Evolutionary conservation across 108 stramenopile species (phyloP).

Genomic region (Stephanodiscus minutulus): DNA sequence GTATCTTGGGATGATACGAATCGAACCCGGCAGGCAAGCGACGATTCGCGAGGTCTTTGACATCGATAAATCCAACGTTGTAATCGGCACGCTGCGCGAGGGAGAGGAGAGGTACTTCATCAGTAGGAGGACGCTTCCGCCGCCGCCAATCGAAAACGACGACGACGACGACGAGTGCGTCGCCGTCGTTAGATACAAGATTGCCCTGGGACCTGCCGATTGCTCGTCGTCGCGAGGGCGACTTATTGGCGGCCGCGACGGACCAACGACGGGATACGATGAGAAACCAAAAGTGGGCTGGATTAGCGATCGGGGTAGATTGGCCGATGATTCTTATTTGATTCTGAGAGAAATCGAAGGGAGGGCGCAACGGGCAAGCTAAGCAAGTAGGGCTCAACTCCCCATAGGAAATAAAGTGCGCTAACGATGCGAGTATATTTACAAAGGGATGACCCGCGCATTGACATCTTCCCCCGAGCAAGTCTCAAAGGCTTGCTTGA

Average conservation of each 20-base stretch:
- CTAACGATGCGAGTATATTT: neutral
- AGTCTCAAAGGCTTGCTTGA: too few relatives aligned
- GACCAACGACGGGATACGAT: too few relatives aligned
- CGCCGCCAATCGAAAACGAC: constrained; percentile 22
- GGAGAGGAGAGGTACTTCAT: constrained; percentile 41
- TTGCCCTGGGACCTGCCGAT: constrained; percentile 17
- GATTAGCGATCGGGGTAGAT: constrained; percentile 45
- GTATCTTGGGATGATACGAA: constrained; percentile 28
- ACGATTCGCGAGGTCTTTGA: constrained; percentile 45
- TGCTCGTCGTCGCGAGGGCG: constrained; percentile 4
- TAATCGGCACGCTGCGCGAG: constrained; percentile 24
- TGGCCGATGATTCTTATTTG: constrained; percentile 45
- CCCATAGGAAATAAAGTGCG: neutral
- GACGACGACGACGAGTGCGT: constrained; percentile 39
- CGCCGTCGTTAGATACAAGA: constrained; percentile 41
- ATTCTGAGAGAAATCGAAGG: constrained; percentile 28
- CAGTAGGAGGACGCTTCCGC: constrained; percentile 27
- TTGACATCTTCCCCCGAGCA: too few relatives aligned
- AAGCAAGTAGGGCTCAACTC: neutral
- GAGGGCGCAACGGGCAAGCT: neutral
- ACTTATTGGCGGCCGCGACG: neutral
- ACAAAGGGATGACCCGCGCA: too few relatives aligned
- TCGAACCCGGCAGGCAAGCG: constrained; percentile 31
- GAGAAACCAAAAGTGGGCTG: constrained; percentile 23
- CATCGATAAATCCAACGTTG: constrained; percentile 34